Conservation (phyloP, 495 filamentous ascomycete species). For the Cercophora sp. region DNA sequence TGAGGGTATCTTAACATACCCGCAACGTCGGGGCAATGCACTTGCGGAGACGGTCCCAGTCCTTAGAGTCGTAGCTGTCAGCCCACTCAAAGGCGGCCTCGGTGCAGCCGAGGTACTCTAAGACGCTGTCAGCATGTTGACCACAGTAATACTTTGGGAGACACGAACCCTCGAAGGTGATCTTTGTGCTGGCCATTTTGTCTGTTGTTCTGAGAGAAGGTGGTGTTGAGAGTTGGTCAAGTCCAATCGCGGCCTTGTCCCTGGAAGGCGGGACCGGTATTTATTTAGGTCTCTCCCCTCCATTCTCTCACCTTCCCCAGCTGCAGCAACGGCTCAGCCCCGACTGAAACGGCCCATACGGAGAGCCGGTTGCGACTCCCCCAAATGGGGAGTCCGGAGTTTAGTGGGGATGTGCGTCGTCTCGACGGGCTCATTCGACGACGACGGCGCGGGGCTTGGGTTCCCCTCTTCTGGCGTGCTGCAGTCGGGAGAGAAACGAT, state of each 20-base stretch:
- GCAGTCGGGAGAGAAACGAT: neutral
- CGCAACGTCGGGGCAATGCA: constrained; percentile 70
- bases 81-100: constrained; percentile 69
- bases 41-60: constrained; percentile 67
- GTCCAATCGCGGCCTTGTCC: neutral
- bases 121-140: constrained; percentile 7
- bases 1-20: constrained; percentile 38
- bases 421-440: neutral
- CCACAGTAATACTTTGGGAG: neutral
- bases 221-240: neutral
- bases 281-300: too few species aligned
- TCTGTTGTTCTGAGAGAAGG: neutral
- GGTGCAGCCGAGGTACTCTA: constrained; percentile 51
- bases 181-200: constrained; percentile 25
- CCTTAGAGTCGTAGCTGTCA: constrained; percentile 78
- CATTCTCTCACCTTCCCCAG: too few species aligned
- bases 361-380: constrained; percentile 2
- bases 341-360: constrained; percentile 13
- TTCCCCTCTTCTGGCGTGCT: neutral
- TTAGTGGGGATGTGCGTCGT: constrained; percentile 31
- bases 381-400: constrained; percentile 22
- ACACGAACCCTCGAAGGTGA: constrained; percentile 31
- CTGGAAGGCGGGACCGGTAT: too few species aligned
- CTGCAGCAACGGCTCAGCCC: too few species aligned
- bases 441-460: constrained; percentile 5